Evolutionary conservation across 2,329 filamentous ascomycete species (phyloP), one percentile per base, ranked within the genome.

Genomic region (Paracamarosporium sp.): DNA sequence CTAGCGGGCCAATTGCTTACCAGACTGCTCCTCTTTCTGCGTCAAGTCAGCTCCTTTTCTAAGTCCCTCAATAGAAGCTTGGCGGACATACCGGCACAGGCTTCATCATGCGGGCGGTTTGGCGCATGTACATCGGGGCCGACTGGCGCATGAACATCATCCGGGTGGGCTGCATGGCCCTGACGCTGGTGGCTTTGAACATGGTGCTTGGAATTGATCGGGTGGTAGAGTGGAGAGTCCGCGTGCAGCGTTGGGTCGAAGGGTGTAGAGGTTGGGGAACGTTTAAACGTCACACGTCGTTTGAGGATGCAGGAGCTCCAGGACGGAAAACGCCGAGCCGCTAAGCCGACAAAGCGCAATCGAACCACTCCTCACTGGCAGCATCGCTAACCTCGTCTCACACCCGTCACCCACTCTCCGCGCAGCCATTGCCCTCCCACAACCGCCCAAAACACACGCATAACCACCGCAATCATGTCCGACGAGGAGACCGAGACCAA

Each of bases 401-500:
- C 63, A 30, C 64, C 67, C 68, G 64, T 68, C 68, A 71, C 69
- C 62, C 61, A 60, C 56, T 47, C 27, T 45, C 57, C 57, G 55
- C 62, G 62, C 69, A 67, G 67, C 69, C 60, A 73, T 73, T 69
- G 66, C 68, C 66, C 65, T 67, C 64, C 54, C 64, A 48, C 61
- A 64, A 59, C 50, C 59, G 43, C 62, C 51, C 56, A 40, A 30
- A 55, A 55, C 57, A 51, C 63, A 31, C 68, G 59, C n/a, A 51
- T n/a, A 57, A 30, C 57, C 74, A 78, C 78, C 76, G 81, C 81
- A 86, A 93, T 83, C 73, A 99, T 99, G 94, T 90, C 93, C 80
- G 92, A 96, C 65, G 91, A 91, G 78, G 89, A 92, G 76, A 85
- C 88, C 77, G 91, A 96, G 81, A 97, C 93, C 83, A 99, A 97